Conservation (phyloP, 257 asterid species). For the Cordia subcordata region DNA sequence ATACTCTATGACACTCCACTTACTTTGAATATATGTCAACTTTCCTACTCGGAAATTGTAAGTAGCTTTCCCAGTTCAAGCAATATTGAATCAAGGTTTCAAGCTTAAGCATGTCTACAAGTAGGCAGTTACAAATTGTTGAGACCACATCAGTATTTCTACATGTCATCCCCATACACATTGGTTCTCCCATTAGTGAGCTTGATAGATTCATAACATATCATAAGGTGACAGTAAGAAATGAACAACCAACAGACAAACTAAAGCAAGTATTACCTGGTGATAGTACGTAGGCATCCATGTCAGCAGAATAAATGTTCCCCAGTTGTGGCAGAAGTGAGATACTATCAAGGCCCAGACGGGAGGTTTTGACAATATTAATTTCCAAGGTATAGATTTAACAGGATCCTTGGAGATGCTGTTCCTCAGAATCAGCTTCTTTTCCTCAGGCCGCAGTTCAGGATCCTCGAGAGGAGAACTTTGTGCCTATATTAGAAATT, state of each 20-base stretch:
- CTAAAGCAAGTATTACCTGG: conserved; percentile 42
- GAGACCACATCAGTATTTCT: too few relatives aligned
- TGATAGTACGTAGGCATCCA: conserved; percentile 98
- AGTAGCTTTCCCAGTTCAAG: too few relatives aligned
- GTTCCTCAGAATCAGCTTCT: conserved; percentile 59
- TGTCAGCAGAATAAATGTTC: conserved; percentile 88
- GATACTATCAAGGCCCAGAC: conserved; percentile 86
- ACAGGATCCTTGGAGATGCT: conserved; percentile 66
- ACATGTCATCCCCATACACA: too few relatives aligned
- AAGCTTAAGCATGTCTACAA: too few relatives aligned
- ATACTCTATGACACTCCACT: too few relatives aligned
- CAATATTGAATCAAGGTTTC: too few relatives aligned
- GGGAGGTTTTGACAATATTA: conserved; percentile 72
- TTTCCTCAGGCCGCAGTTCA: conserved; percentile 55
- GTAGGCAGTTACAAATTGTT: too few relatives aligned
- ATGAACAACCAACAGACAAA: neutral
- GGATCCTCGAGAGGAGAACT: conserved; percentile 88
- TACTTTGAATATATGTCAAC: too few relatives aligned
- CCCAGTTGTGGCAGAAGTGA: conserved; percentile 94
- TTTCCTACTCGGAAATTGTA: too few relatives aligned
- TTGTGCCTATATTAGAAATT: conserved; percentile 53
- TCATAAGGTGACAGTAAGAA: neutral
- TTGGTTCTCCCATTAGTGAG: neutral
- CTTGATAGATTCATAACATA: neutral
- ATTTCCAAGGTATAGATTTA: conserved; percentile 80